phyloP scores from a whole-genome alignment of 2,329 filamentous ascomycete species.

The Lachnellula arida region DNA sequence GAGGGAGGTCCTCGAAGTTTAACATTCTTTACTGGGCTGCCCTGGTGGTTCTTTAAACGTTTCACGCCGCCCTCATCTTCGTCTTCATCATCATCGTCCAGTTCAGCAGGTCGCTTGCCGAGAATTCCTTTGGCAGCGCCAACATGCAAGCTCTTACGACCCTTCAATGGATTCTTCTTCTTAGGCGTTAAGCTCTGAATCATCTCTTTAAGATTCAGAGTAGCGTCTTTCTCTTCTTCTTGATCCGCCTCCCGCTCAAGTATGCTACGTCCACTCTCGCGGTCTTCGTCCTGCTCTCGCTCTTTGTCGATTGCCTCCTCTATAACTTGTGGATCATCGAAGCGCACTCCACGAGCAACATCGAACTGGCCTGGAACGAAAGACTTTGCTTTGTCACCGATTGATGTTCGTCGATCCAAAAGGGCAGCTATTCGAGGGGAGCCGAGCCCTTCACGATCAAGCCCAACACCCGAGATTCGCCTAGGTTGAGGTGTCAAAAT shows the following conservation, averaged over 20 bases:
- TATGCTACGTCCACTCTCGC: constrained; percentile 54
- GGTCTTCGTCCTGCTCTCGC: constrained; percentile 54
- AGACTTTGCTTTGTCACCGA: constrained; percentile 59
- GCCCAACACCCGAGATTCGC: constrained; percentile 62
- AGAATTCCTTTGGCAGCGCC: constrained; percentile 69
- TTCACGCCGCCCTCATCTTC: constrained; percentile 60
- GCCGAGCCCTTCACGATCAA: constrained; percentile 66
- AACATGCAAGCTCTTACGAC: constrained; percentile 71
- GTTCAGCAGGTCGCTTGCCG: constrained; percentile 68
- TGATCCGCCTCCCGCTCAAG: constrained; percentile 49
- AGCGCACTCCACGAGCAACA: constrained; percentile 48
- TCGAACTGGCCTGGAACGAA: constrained; percentile 52
- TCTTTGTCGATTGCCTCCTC: constrained; percentile 61
- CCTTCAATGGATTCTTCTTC: constrained; percentile 60
- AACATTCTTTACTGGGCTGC: constrained; percentile 73
- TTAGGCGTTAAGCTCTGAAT: constrained; percentile 75
- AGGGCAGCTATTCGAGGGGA: constrained; percentile 70
- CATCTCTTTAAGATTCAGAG: constrained; percentile 68
- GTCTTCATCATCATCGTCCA: constrained; percentile 58
- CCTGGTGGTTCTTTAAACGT: constrained; percentile 64
- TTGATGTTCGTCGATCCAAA: constrained; percentile 65
- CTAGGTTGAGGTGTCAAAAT: constrained; percentile 58
- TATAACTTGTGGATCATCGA: constrained; percentile 60
- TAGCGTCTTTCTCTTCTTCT: constrained; percentile 55
- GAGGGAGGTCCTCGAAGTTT: constrained; percentile 64